Evolutionary conservation across 306 rosid species (phyloP).

Genomic region (Lathyrus aphaca): DNA sequence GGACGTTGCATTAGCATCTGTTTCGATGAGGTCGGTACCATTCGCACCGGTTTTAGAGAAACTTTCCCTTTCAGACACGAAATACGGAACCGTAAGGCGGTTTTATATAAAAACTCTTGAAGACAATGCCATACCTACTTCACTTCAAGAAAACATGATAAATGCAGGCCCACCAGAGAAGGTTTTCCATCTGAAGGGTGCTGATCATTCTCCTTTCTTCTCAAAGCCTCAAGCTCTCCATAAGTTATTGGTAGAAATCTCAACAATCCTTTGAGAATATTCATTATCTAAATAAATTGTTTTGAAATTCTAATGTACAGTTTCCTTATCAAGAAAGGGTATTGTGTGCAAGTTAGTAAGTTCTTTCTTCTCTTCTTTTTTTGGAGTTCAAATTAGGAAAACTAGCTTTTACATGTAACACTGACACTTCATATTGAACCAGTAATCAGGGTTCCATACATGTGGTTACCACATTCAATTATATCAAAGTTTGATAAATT

Average conservation of each 20-base stretch:
- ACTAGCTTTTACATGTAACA: neutral
- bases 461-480: neutral
- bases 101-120: constrained; percentile 85
- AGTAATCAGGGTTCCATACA: neutral
- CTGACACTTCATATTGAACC: neutral
- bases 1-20: constrained; percentile 95
- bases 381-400: constrained; percentile 1
- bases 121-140: constrained; percentile 83
- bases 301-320: constrained; percentile 44
- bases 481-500: too few relatives aligned
- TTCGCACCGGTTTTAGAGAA: constrained; percentile 87
- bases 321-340: constrained; percentile 21
- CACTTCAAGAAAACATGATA: constrained; percentile 78
- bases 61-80: constrained; percentile 70
- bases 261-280: constrained; percentile 51
- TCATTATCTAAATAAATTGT: constrained; percentile 37
- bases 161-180: constrained; percentile 73
- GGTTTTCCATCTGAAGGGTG: constrained; percentile 75
- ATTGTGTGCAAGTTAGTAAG: neutral
- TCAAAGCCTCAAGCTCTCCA: constrained; percentile 97
- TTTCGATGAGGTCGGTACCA: constrained; percentile 90
- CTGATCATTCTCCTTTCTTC: constrained; percentile 96
- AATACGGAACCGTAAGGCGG: constrained; percentile 80
- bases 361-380: constrained; percentile 3
- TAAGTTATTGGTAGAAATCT: constrained; percentile 84